Evolutionary conservation across 2,329 filamentous ascomycete genomes (phyloP).

Genomic region (Thermothelomyces thermophilus): DNA sequence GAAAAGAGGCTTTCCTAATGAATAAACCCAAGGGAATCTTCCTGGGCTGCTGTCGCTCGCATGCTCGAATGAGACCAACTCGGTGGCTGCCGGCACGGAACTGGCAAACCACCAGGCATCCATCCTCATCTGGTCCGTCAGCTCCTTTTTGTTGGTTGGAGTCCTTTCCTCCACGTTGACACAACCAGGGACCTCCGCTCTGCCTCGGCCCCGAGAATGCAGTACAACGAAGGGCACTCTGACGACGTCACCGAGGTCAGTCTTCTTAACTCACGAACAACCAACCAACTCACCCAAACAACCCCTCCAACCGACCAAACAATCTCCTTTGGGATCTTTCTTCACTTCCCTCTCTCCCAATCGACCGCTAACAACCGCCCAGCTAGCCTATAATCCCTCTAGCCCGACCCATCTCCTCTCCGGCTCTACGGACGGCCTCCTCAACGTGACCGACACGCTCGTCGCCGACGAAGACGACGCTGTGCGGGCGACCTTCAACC

Average conservation of each 20-base stretch:
- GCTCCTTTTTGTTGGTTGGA: not conserved
- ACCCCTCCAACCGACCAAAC: no score
- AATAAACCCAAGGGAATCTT: slow-evolving; percentile 6
- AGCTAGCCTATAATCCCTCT: slow-evolving; percentile 56
- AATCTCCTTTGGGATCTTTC: not conserved
- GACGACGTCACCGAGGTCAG: slow-evolving; percentile 59
- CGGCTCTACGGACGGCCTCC: slow-evolving; percentile 71
- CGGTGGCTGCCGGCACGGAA: slow-evolving; percentile 68
- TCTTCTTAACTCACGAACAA: not conserved
- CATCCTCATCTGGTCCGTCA: slow-evolving; percentile 52
- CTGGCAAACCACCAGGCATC: slow-evolving; percentile 57
- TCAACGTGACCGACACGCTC: slow-evolving; percentile 68
- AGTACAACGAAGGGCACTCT: slow-evolving; percentile 60
- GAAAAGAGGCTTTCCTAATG: not conserved
- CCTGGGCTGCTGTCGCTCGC: slow-evolving; percentile 56
- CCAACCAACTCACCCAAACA: no score
- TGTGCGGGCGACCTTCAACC: slow-evolving; percentile 71
- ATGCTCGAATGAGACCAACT: slow-evolving; percentile 48
- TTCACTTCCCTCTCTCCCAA: not conserved
- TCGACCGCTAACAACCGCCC: slow-evolving; percentile 1
- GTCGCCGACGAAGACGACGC: slow-evolving; percentile 71
- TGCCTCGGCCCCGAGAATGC: slow-evolving; percentile 39
- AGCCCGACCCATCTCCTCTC: slow-evolving; percentile 60
- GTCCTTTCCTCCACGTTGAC: slow-evolving; percentile 11
- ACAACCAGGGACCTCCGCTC: slow-evolving; percentile 50